Percentiles rank a stretch among this genome's conserved stretches.
phyloP scores from a whole-genome alignment of 768 basidiomycete species.

The Trametes sanguinea region DNA sequence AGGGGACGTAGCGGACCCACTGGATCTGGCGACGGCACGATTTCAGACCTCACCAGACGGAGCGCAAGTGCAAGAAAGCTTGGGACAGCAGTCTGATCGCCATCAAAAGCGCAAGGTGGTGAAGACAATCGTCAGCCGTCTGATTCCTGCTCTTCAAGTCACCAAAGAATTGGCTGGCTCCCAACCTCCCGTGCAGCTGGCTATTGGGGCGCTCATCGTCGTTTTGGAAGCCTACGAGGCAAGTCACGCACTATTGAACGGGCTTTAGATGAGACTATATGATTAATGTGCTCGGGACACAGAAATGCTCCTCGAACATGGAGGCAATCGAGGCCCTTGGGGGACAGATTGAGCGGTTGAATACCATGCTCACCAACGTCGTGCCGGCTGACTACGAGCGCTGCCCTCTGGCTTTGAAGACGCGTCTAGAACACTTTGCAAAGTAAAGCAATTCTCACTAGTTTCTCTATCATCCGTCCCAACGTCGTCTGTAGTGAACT shows the following conservation, averaged over 20 bases:
- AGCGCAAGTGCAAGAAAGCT: no score
- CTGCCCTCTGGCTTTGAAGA: neutral
- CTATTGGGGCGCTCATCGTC: neutral
- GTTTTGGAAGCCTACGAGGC: neutral
- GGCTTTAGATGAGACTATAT: neutral
- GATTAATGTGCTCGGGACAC: neutral
- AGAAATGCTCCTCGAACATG: neutral
- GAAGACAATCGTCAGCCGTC: neutral
- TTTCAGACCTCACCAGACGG: no score
- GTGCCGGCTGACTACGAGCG: neutral
- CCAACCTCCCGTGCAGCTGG: neutral
- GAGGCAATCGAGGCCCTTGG: neutral
- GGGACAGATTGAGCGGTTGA: neutral
- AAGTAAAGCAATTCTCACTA: neutral
- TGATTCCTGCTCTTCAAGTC: neutral
- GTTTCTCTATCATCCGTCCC: neutral
- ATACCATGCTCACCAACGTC: neutral
- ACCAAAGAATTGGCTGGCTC: neutral
- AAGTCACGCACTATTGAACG: neutral
- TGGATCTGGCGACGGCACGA: neutral
- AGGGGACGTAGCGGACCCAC: no score
- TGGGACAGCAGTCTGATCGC: no score
- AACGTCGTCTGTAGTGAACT: neutral
- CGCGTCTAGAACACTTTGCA: neutral
- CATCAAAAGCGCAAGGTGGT: no score